Evolutionary conservation across 2,329 filamentous ascomycete species (phyloP).

Genomic region (Grosmannia huntii): DNA sequence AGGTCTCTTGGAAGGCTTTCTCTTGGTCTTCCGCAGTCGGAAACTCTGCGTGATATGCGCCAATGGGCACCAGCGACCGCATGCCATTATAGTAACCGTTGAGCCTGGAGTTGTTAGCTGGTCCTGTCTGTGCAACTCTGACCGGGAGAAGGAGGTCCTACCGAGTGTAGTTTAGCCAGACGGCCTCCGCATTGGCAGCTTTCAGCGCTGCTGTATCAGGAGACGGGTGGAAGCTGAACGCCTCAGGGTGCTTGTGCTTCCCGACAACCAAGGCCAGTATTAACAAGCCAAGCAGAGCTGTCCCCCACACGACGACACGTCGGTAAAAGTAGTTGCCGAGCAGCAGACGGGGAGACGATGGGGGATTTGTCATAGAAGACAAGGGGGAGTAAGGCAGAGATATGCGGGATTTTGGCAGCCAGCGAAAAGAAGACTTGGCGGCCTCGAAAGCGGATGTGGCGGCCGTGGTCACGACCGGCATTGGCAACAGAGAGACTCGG

Average conservation of each 20-base stretch:
- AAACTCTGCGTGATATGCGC: slow-evolving; percentile 60
- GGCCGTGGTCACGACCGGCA: slow-evolving; percentile 9
- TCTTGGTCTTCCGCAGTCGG: slow-evolving; percentile 30
- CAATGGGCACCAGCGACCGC: slow-evolving; percentile 50
- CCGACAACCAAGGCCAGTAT: slow-evolving; percentile 14
- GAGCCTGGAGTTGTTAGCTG: slow-evolving; percentile 38
- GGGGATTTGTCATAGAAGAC: neutral
- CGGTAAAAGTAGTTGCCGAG: slow-evolving; percentile 40
- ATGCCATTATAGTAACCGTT: slow-evolving; percentile 72
- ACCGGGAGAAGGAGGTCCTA: slow-evolving; percentile 12
- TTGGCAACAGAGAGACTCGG: slow-evolving; percentile 8
- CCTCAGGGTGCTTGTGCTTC: slow-evolving; percentile 10
- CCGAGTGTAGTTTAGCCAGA: slow-evolving; percentile 29
- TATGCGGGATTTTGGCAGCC: slow-evolving; percentile 6
- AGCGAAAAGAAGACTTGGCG: slow-evolving; percentile 9
- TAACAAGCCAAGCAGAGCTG: slow-evolving; percentile 18
- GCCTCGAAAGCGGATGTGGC: slow-evolving; percentile 10
- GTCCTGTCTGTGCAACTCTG: too few species aligned
- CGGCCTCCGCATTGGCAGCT: slow-evolving; percentile 14
- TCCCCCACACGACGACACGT: slow-evolving; percentile 36
- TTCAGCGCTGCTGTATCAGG: slow-evolving; percentile 12
- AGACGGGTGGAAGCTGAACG: slow-evolving; percentile 14
- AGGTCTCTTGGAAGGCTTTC: neutral
- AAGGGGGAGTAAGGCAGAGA: slow-evolving; percentile 6
- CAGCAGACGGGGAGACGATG: slow-evolving; percentile 15